phyloP scores from a whole-genome alignment of 192 early-diverging fungal genomes.

The Backusella morwellensis region DNA sequence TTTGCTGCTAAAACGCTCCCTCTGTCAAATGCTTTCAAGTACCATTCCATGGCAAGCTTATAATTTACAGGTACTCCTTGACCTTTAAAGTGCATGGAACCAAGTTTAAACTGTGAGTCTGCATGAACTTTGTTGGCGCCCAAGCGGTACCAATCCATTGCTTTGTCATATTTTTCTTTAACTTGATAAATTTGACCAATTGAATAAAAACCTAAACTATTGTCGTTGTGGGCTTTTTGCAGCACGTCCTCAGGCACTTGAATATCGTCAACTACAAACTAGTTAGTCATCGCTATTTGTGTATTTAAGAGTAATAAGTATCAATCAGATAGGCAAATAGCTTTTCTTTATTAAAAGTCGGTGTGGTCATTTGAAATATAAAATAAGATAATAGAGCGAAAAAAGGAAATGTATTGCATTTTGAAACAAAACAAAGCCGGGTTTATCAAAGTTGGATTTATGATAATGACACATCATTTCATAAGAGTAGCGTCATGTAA shows the following conservation, averaged over 20 bases:
- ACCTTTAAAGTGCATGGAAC: rapidly evolving
- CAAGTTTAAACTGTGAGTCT: not conserved
- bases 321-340: too few species aligned
- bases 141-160: not conserved
- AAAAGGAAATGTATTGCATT: too few species aligned
- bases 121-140: not conserved
- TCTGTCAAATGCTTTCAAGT: not conserved
- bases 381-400: not conserved
- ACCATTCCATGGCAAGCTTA: not conserved
- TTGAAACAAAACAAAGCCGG: not conserved
- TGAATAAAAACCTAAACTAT: too few species aligned
- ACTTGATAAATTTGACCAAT: not conserved
- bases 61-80: not conserved
- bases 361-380: not conserved
- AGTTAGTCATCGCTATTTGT: too few species aligned
- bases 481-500: not conserved
- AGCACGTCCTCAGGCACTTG: too few species aligned
- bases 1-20: not conserved
- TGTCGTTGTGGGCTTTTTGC: too few species aligned
- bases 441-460: not conserved
- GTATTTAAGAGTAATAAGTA: too few species aligned
- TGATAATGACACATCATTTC: not conserved
- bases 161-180: not conserved
- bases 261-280: too few species aligned
- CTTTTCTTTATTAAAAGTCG: not conserved